Conservation (phyloP, 176 grass and related monocot genomes). For the Thalia dealbata region DNA sequence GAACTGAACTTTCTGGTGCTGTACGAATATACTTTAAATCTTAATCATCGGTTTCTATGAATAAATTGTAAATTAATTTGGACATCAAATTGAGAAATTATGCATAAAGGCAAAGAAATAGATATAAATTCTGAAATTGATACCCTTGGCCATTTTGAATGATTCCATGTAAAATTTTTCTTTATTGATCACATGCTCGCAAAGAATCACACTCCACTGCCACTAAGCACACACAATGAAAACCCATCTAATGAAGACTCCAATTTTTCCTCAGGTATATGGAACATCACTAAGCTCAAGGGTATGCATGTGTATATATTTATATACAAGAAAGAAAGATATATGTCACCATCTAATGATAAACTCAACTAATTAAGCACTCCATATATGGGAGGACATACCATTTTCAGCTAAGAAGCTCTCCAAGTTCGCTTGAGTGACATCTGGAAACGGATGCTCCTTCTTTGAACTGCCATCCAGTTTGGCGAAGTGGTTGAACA, state of each 20-base stretch:
- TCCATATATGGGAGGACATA: constrained; percentile 15
- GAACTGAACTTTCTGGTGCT: too few species aligned
- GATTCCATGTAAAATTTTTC: not conserved
- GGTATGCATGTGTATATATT: too few species aligned
- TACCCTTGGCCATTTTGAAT: not conserved
- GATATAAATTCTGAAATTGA: not conserved
- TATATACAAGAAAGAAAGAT: not conserved
- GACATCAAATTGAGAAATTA: not conserved
- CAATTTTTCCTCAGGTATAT: not conserved
- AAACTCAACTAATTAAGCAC: constrained; percentile 3
- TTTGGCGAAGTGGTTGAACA: constrained; percentile 16
- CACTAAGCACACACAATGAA: not conserved
- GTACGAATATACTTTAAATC: too few species aligned
- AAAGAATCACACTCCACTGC: constrained; percentile 4
- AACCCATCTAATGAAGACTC: not conserved
- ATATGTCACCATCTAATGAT: not conserved
- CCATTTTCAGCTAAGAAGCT: constrained; percentile 13
- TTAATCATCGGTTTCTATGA: too few species aligned
- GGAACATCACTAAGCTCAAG: not conserved
- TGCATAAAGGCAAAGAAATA: not conserved
- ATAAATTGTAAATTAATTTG: too few species aligned
- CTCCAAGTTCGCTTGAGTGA: constrained; percentile 4
- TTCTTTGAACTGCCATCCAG: not conserved
- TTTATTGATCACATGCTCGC: not conserved
- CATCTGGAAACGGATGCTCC: not conserved